Base-by-base conservation (phyloP, 805 yeast species). In the Cyberlindnera petersonii region DNA sequence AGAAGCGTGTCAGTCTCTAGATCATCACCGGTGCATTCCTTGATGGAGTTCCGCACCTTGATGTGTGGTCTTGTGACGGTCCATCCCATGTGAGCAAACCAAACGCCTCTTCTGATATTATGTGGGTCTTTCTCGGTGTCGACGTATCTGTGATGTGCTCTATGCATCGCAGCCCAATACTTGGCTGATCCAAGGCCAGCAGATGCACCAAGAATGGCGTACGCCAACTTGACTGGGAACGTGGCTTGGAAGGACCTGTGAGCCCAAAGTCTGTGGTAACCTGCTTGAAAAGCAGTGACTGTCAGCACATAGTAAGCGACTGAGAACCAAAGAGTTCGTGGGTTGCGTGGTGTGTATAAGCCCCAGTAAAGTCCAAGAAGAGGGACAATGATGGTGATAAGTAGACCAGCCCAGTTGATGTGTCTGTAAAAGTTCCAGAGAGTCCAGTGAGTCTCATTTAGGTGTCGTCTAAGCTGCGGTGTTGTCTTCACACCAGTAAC, bases 41-140 rank as follows among this genome's bases (percentile, higher is more conserved):
- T 51, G 5, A 50, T 33, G 2, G 71, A 69, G 31, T 57, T 60
- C 20, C 59, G 51, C 7, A 69, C 72, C 35, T 74, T 74, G 15
- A 79, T 73, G 60, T 77, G 78, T 48, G 86, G 88, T 49, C 72
- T 72, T 43, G 82, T 67, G 24, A 87, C 56, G 65, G 85, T 72
- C 95, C 96, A 89, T 4, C 96, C 97, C 64, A 87, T 68, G 63
- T 88, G 96, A 24, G 91, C 78, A 74, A 78, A 88, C 53, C 74
- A 63, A 51, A 87, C 72, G 0, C 97, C 96, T 43, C 84, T 72
- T 55, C 89, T 75, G 26, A 84, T 81, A 54, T 79, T 79, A 62
- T 86, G 87, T 1, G 98, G 97, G 60, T 89, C 98, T 52, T 74
- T 72, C 44, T 86, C 95, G 0, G 94, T 82, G 56, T 89, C 96